These are phyloP conservation scores for Pseudogymnoascus sp. DNA, from an alignment of 2,329 filamentous ascomycete species.

Conservation along the genomic window DNA sequence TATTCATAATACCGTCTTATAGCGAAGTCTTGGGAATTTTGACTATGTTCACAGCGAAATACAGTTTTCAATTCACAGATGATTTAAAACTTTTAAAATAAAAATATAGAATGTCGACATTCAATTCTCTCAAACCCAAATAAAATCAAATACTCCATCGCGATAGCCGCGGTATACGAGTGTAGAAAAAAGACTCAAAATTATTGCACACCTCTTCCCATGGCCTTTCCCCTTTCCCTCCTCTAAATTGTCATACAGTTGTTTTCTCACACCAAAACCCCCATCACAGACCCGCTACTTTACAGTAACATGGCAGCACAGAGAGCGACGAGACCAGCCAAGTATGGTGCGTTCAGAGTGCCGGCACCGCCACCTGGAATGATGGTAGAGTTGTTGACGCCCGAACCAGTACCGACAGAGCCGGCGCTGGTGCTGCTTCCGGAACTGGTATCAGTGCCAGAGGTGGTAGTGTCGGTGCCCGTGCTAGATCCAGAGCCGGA, in stretches of 20 bases:
- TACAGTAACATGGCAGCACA: slow-evolving; percentile 5
- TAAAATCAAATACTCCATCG: slow-evolving; percentile 2
- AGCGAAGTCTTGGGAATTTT: neutral
- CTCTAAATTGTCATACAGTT: slow-evolving; percentile 5
- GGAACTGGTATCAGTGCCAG: neutral
- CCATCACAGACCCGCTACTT: neutral
- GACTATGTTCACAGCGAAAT: neutral
- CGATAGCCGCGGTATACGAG: slow-evolving; percentile 5
- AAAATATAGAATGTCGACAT: slow-evolving; percentile 4
- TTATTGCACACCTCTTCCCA: neutral
- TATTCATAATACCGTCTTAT: neutral
- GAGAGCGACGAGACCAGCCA: neutral
- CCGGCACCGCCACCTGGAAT: neutral
- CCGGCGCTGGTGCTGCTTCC: neutral
- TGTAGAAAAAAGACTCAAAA: slow-evolving; percentile 7
- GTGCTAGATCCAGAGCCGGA: slow-evolving; percentile 11
- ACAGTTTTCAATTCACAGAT: neutral
- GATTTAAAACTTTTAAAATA: neutral
- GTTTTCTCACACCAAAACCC: neutral
- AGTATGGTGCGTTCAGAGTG: neutral
- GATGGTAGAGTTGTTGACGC: neutral
- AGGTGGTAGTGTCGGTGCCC: slow-evolving; percentile 2
- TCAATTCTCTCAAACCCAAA: neutral
- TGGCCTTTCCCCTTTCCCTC: neutral
- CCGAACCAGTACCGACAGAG: neutral